phyloP scores from a whole-genome alignment of 2,329 filamentous ascomycete species.

The Apiospora phragmitis region DNA sequence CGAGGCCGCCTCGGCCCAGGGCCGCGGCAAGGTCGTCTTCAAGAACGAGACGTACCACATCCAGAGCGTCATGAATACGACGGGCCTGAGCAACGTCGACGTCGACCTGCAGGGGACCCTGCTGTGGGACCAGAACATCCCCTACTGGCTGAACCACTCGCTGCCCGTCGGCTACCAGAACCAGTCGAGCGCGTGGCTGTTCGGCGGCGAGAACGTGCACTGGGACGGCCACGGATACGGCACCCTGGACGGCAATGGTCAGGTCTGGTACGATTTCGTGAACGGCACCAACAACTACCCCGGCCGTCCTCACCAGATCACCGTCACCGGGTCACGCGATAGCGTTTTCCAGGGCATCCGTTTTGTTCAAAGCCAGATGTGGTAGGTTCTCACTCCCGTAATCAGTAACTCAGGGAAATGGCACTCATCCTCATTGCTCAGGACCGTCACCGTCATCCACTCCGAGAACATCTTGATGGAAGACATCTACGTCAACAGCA shows the following conservation, averaged over 20 bases:
- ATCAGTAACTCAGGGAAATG: not conserved
- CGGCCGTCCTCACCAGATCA: slow-evolving; percentile 50
- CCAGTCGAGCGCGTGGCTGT: slow-evolving; percentile 53
- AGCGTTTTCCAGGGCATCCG: slow-evolving; percentile 47
- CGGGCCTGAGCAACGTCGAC: slow-evolving; percentile 40
- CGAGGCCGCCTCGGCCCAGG: not conserved
- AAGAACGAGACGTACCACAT: slow-evolving; percentile 44
- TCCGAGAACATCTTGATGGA: slow-evolving; percentile 47
- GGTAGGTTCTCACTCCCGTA: slow-evolving; percentile 24
- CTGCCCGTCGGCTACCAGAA: slow-evolving; percentile 56
- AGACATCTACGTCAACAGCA: slow-evolving; percentile 56
- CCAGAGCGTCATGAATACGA: slow-evolving; percentile 45
- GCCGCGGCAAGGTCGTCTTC: slow-evolving; percentile 39
- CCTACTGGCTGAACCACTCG: slow-evolving; percentile 53
- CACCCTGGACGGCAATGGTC: slow-evolving; percentile 59
- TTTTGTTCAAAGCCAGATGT: slow-evolving; percentile 62
- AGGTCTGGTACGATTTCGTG: slow-evolving; percentile 51
- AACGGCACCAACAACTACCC: slow-evolving; percentile 40
- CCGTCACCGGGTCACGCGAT: slow-evolving; percentile 49
- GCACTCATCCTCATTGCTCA: not conserved
- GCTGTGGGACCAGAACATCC: slow-evolving; percentile 46
- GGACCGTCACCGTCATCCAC: slow-evolving; percentile 53
- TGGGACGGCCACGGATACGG: slow-evolving; percentile 52
- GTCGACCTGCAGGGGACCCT: slow-evolving; percentile 40
- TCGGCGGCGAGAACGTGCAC: slow-evolving; percentile 53